Conservation (phyloP, 495 filamentous ascomycete species). For the Parathielavia hyrcaniae region DNA sequence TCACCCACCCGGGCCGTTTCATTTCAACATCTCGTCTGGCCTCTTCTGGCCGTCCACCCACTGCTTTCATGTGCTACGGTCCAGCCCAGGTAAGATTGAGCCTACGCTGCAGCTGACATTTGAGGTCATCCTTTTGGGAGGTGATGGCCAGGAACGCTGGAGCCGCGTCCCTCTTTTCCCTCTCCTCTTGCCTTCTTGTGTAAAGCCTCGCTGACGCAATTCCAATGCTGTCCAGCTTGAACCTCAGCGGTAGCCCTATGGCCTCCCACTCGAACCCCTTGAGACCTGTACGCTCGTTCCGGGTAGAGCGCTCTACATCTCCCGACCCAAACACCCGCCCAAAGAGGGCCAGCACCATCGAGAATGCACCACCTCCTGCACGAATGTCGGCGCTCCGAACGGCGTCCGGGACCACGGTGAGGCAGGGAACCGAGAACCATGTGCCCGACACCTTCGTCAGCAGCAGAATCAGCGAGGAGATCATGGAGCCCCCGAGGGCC, state of each 20-base stretch:
- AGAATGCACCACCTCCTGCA: slow-evolving; percentile 44
- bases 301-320: slow-evolving; percentile 22
- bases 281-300: slow-evolving; percentile 28
- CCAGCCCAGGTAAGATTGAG: slow-evolving; percentile 9
- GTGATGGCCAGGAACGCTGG: neutral
- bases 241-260: slow-evolving; percentile 21
- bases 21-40: slow-evolving; percentile 14
- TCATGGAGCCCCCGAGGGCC: slow-evolving; percentile 47
- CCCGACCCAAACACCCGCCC: slow-evolving; percentile 31
- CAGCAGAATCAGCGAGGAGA: slow-evolving; percentile 47
- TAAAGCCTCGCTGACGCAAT: neutral
- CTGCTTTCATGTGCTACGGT: slow-evolving; percentile 13
- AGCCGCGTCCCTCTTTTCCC: neutral
- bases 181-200: neutral
- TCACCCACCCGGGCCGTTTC: slow-evolving; percentile 8
- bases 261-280: slow-evolving; percentile 22
- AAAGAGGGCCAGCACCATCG: slow-evolving; percentile 58
- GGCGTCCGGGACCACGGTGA: slow-evolving; percentile 26
- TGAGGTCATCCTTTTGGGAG: slow-evolving; percentile 11
- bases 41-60: slow-evolving; percentile 1
- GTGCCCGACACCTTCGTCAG: slow-evolving; percentile 47
- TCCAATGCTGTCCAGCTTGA: slow-evolving; percentile 23
- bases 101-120: neutral
- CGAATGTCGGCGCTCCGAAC: slow-evolving; percentile 28
- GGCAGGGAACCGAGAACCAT: slow-evolving; percentile 18